These are phyloP conservation scores for Podospora anserina DNA, from an alignment of 495 filamentous ascomycete genomes.

Conservation along the genomic window DNA sequence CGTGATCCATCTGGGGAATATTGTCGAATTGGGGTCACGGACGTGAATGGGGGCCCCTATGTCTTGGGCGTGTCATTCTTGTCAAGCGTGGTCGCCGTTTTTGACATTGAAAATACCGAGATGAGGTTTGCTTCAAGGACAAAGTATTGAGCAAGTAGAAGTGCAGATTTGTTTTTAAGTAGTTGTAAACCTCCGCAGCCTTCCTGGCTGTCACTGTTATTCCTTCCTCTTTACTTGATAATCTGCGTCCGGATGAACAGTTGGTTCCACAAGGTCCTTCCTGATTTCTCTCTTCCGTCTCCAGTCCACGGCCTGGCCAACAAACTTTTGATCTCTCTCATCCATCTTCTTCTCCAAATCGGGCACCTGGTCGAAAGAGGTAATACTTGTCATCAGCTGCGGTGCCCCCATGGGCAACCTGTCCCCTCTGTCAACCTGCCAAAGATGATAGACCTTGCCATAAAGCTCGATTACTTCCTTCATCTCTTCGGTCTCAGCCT, in stretches of 20 bases:
- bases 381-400: conserved; percentile 75
- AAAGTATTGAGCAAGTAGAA: conserved; percentile 14
- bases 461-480: conserved; percentile 66
- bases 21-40: conserved; percentile 47
- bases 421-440: conserved; percentile 83
- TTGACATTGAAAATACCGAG: conserved; percentile 50
- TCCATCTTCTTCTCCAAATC: conserved; percentile 58
- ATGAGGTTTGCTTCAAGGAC: conserved; percentile 33
- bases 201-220: background rate
- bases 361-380: conserved; percentile 52
- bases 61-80: conserved; percentile 61
- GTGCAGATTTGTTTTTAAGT: too few species aligned
- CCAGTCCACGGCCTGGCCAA: conserved; percentile 48
- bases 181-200: too few species aligned
- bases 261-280: conserved; percentile 54
- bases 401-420: conserved; percentile 69
- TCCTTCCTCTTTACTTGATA: background rate
- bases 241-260: conserved; percentile 51
- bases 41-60: conserved; percentile 37
- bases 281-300: conserved; percentile 61
- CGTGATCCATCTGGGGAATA: conserved; percentile 34
- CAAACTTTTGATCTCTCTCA: conserved; percentile 64
- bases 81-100: conserved; percentile 59
- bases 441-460: conserved; percentile 88
- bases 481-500: conserved; percentile 78